These are phyloP conservation scores for Camelina sativa DNA, from an alignment of 345 rosid species.

Conservation along the genomic window DNA sequence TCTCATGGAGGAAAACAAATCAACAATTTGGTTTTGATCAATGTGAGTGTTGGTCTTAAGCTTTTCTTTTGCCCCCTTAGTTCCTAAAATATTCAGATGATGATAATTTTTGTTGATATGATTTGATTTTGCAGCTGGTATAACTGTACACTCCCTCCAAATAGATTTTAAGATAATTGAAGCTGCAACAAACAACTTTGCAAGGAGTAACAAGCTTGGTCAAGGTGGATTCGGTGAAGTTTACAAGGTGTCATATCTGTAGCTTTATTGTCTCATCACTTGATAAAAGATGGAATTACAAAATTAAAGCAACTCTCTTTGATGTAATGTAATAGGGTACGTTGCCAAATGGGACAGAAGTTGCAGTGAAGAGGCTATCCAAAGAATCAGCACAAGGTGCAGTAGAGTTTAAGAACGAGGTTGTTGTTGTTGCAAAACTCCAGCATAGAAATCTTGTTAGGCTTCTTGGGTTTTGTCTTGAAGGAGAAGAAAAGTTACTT, in stretches of 20 bases:
- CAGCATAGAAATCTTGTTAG: constrained; percentile 4
- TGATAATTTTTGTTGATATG: too few species aligned
- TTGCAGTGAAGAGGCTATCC: neutral
- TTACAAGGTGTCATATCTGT: constrained; percentile 49
- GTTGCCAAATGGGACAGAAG: neutral
- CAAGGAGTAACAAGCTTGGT: constrained; percentile 51
- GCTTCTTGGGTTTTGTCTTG: neutral
- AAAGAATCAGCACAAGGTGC: neutral
- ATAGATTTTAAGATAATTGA: constrained; percentile 45
- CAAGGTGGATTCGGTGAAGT: constrained; percentile 73
- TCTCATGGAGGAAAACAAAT: neutral
- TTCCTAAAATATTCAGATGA: too few species aligned
- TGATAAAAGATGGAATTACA: neutral
- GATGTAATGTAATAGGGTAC: neutral
- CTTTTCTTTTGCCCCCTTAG: too few species aligned
- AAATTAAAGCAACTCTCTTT: neutral
- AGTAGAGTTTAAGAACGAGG: constrained; percentile 7
- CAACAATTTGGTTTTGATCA: neutral
- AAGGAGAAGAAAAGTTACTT: constrained; percentile 1
- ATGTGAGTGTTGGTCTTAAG: neutral
- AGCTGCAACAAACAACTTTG: constrained; percentile 55
- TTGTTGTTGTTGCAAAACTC: neutral
- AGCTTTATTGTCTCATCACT: neutral
- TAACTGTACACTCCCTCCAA: constrained; percentile 45
- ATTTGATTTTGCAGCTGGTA: too few species aligned